A percentile compares a stretch with the other conserved stretches of the same genome.
phyloP scores from a whole-genome alignment of 495 filamentous ascomycete species.

The Wilcoxina mikolae region DNA sequence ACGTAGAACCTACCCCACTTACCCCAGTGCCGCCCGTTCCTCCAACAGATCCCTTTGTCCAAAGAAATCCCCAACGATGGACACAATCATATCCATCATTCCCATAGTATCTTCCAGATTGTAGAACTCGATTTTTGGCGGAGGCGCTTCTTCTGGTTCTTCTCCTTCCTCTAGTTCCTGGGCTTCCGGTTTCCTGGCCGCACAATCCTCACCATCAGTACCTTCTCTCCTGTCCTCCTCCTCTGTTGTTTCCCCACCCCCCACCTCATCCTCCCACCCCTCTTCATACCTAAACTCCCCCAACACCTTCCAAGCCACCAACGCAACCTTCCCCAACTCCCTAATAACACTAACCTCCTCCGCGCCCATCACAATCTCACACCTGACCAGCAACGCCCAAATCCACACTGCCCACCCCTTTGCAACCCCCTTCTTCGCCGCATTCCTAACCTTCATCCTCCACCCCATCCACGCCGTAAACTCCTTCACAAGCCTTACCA shows the following conservation, averaged over 20 bases:
- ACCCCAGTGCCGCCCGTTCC: constrained; percentile 13
- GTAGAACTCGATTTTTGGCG: neutral
- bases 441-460: constrained; percentile 16
- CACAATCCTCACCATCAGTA: neutral
- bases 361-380: constrained; percentile 31
- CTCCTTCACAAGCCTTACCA: constrained; percentile 7
- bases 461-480: constrained; percentile 11
- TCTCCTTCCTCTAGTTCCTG: neutral
- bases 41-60: constrained; percentile 78
- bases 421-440: constrained; percentile 22
- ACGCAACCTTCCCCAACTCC: constrained; percentile 20
- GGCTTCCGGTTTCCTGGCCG: neutral
- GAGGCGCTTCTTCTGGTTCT: constrained; percentile 11
- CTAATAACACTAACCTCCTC: constrained; percentile 29
- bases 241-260: constrained; percentile 6
- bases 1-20: too few relatives aligned
- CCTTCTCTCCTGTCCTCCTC: neutral
- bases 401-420: constrained; percentile 32
- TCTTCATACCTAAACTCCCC: constrained; percentile 7
- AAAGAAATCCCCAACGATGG: constrained; percentile 75
- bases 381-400: constrained; percentile 33
- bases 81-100: constrained; percentile 83
- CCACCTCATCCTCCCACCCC: constrained; percentile 9
- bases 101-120: constrained; percentile 19
- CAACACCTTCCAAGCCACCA: constrained; percentile 12